Conservation (phyloP, 2,329 filamentous ascomycete species). For the Talaromyces rugulosus region DNA sequence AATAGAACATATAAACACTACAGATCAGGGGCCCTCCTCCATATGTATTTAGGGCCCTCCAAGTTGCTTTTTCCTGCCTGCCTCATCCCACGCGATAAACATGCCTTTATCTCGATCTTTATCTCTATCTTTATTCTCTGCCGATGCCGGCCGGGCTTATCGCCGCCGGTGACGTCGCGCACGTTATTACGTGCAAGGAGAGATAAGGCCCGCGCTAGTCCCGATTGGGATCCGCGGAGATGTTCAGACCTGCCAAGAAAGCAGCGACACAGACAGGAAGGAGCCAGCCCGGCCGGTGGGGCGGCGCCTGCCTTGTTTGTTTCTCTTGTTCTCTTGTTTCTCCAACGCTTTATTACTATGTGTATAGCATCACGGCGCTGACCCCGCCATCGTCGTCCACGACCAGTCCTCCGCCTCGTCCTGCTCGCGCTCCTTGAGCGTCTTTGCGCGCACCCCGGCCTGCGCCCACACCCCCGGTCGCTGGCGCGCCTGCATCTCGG, state of each 20-base stretch:
- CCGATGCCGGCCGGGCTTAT: not conserved
- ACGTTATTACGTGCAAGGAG: not conserved
- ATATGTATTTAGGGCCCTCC: not conserved
- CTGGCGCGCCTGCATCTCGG: slow-evolving; percentile 45
- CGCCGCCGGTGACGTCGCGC: not conserved
- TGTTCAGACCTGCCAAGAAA: not conserved
- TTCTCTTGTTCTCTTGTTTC: not conserved
- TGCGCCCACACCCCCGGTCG: slow-evolving; percentile 39
- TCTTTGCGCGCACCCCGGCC: slow-evolving; percentile 34
- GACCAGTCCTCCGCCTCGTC: slow-evolving; percentile 7
- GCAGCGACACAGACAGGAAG: not conserved
- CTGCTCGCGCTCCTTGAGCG: slow-evolving; percentile 10
- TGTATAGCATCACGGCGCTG: slow-evolving; percentile 17
- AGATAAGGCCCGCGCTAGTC: not conserved
- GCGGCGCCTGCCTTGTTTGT: not conserved
- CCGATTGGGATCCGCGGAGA: not conserved
- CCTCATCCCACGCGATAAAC: not conserved
- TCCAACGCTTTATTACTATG: not conserved
- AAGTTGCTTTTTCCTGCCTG: not conserved
- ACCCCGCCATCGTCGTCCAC: slow-evolving; percentile 21
- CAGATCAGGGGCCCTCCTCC: not conserved
- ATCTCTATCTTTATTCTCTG: not conserved
- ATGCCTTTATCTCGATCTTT: not conserved
- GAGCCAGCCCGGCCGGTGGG: not conserved
- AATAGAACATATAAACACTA: not conserved